Evolutionary conservation across 768 basidiomycete species (phyloP).

Genomic region (Fibroporia radiculosa): DNA sequence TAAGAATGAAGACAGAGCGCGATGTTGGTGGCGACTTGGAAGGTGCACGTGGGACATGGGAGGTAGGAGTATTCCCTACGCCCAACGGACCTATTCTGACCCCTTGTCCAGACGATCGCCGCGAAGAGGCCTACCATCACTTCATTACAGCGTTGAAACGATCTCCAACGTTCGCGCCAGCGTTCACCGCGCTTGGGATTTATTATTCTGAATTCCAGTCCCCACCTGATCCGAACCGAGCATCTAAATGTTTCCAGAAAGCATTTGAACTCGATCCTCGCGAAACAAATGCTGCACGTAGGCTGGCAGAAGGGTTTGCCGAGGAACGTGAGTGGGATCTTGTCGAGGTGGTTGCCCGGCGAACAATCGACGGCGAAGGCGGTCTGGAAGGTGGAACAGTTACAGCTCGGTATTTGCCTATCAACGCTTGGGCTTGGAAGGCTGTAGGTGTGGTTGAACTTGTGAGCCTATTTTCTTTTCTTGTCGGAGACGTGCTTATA

Average conservation of each 20-base stretch:
- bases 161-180: constrained; percentile 71
- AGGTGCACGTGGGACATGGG: constrained; percentile 64
- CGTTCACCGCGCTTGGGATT: constrained; percentile 89
- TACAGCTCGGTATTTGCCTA: constrained; percentile 52
- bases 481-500: neutral
- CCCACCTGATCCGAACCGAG: constrained; percentile 76
- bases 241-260: constrained; percentile 95
- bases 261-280: constrained; percentile 94
- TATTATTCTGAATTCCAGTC: constrained; percentile 69
- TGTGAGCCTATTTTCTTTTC: constrained; percentile 37
- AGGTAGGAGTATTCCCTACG: constrained; percentile 31
- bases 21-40: constrained; percentile 84
- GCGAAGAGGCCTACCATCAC: constrained; percentile 63
- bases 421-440: constrained; percentile 98
- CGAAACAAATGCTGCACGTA: constrained; percentile 76
- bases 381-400: constrained; percentile 43
- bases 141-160: constrained; percentile 79
- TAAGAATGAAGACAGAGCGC: constrained; percentile 53
- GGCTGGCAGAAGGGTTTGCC: constrained; percentile 84
- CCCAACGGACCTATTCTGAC: neutral
- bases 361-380: constrained; percentile 92
- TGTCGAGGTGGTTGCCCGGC: constrained; percentile 86
- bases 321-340: constrained; percentile 93
- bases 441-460: constrained; percentile 87
- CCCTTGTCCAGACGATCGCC: constrained; percentile 32